Percentiles rank a stretch among this genome's conserved stretches.
Conservation (phyloP, 2,329 filamentous ascomycete genomes). For the Ceratocystis lukuohia region DNA sequence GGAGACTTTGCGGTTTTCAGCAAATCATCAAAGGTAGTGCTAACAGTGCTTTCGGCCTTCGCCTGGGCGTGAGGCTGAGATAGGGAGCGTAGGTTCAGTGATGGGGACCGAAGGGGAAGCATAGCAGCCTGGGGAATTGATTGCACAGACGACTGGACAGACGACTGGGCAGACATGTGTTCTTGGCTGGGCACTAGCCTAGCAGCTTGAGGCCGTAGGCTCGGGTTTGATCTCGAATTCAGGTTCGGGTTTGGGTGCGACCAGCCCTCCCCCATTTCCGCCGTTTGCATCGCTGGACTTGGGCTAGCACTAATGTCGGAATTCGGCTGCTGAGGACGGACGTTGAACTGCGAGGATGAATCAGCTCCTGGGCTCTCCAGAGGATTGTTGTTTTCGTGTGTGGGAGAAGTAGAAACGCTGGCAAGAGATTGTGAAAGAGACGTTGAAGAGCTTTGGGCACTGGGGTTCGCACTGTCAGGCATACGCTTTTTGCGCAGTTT, state of each 20-base stretch:
- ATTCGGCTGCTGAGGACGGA: not conserved
- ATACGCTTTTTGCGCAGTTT: constrained; percentile 81
- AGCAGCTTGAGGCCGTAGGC: not conserved
- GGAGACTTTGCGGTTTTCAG: constrained; percentile 60
- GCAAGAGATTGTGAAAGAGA: constrained; percentile 44
- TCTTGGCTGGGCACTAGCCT: not conserved
- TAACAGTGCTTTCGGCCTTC: not conserved
- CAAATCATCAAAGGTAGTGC: constrained; percentile 25
- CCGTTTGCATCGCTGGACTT: not conserved
- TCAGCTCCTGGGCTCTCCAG: constrained; percentile 27
- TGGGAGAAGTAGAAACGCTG: constrained; percentile 38
- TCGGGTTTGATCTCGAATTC: not conserved
- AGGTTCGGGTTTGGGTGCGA: not conserved
- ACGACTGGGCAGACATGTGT: not conserved
- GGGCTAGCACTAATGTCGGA: not conserved
- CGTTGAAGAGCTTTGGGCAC: constrained; percentile 78
- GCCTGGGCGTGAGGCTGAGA: not conserved
- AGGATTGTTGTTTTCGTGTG: constrained; percentile 34
- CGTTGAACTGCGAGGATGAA: constrained; percentile 9
- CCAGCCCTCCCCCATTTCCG: not conserved
- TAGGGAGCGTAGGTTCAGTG: not conserved
- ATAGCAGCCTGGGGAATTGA: not conserved
- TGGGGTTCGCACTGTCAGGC: constrained; percentile 64
- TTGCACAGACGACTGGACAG: not conserved
- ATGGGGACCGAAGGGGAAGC: not conserved